Percentiles rank a stretch among this genome's conserved stretches.
phyloP scores from a whole-genome alignment of 2,329 filamentous ascomycete genomes.

The Aspergillus fumigatiaffinis region DNA sequence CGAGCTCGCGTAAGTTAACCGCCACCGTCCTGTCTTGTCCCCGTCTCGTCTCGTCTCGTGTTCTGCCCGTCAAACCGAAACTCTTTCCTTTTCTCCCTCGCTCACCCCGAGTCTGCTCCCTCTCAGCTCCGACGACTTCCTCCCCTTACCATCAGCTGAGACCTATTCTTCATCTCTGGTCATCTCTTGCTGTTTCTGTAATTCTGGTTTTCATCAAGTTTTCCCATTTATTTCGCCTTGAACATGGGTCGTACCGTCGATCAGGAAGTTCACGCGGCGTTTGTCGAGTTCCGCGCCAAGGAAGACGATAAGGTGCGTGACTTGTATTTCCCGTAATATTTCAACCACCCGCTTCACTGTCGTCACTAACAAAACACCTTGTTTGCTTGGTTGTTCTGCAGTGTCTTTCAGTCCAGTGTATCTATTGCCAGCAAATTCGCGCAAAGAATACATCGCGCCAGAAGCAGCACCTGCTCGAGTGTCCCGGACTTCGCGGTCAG shows the following conservation, averaged over 20 bases:
- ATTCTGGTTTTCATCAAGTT: conserved; percentile 21
- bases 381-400: conserved; percentile 24
- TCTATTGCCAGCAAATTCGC: conserved; percentile 51
- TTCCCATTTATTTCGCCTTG: conserved; percentile 20
- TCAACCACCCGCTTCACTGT: conserved; percentile 25
- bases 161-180: conserved; percentile 8
- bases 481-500: conserved; percentile 44
- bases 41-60: conserved; percentile 20
- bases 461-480: conserved; percentile 50
- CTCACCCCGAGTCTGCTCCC: conserved; percentile 14
- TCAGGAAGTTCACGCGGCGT: conserved; percentile 51
- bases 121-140: conserved; percentile 11
- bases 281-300: conserved; percentile 53
- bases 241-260: conserved; percentile 50
- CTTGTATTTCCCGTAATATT: conserved; percentile 42
- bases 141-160: conserved; percentile 3
- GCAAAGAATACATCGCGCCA: conserved; percentile 52
- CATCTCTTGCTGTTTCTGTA: conserved; percentile 2
- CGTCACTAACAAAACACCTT: conserved; percentile 34
- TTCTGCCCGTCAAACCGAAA: conserved; percentile 7
- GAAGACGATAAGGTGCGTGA: conserved; percentile 49
- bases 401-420: conserved; percentile 52
- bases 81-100: conserved; percentile 14
- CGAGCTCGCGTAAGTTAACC: conserved; percentile 26
- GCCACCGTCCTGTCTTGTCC: conserved; percentile 22